phyloP scores from a whole-genome alignment of 2,329 filamentous ascomycete genomes.

The Diaporthe velutina region DNA sequence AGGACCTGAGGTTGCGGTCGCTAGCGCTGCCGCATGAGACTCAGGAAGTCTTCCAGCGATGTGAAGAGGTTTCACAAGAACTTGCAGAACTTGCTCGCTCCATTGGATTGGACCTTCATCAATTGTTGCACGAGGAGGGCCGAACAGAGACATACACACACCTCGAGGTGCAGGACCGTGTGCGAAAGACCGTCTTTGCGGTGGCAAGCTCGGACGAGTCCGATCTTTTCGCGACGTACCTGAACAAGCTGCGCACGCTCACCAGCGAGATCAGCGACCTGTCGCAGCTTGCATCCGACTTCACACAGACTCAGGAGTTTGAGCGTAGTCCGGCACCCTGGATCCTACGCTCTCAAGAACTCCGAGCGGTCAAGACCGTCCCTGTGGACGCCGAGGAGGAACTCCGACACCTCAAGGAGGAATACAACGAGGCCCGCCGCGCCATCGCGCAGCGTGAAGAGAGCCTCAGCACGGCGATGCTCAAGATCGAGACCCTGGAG shows the following conservation, averaged over 20 bases:
- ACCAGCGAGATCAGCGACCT: conserved; percentile 77
- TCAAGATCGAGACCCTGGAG: conserved; percentile 94
- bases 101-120: conserved; percentile 76
- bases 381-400: conserved; percentile 89
- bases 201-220: conserved; percentile 70
- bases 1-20: conserved; percentile 82
- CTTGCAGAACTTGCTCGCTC: conserved; percentile 76
- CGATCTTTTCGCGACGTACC: conserved; percentile 78
- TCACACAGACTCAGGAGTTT: conserved; percentile 83
- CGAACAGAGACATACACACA: conserved; percentile 76
- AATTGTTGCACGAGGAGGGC: conserved; percentile 78
- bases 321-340: conserved; percentile 83
- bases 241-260: conserved; percentile 75
- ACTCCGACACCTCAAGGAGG: conserved; percentile 82
- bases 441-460: conserved; percentile 81
- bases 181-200: conserved; percentile 67
- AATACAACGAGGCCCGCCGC: conserved; percentile 82
- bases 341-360: conserved; percentile 83
- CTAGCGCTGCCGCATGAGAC: conserved; percentile 79
- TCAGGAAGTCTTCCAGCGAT: conserved; percentile 76
- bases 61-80: conserved; percentile 73
- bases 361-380: conserved; percentile 84
- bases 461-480: conserved; percentile 85
- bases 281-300: conserved; percentile 75
- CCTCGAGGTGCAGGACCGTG: conserved; percentile 73